phyloP scores from a whole-genome alignment of 352 stramenopile species.

The Globisporangium nodosum region DNA sequence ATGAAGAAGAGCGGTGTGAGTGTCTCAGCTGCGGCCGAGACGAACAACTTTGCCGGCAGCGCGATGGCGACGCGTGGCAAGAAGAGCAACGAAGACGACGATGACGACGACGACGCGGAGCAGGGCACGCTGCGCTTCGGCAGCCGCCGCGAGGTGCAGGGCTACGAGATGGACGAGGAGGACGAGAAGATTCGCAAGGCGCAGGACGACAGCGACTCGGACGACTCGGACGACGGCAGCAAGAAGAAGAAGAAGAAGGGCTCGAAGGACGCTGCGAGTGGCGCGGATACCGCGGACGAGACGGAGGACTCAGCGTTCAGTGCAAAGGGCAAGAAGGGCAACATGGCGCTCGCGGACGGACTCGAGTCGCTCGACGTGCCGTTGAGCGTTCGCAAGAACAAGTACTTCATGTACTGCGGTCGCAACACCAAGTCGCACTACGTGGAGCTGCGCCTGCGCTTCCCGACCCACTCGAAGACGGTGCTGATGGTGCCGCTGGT shows the following conservation, averaged over 20 bases:
- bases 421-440: slow-evolving; percentile 76
- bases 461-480: slow-evolving; percentile 86
- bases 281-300: slow-evolving; percentile 38
- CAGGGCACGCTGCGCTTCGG: slow-evolving; percentile 85
- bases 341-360: slow-evolving; percentile 32
- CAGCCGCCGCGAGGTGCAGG: slow-evolving; percentile 70
- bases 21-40: slow-evolving; percentile 45
- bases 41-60: slow-evolving; percentile 25
- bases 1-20: slow-evolving; percentile 86
- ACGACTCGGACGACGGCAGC: slow-evolving; percentile 32
- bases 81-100: slow-evolving; percentile 55
- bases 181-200: slow-evolving; percentile 82
- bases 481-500: slow-evolving; percentile 88
- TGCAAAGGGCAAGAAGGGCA: slow-evolving; percentile 22
- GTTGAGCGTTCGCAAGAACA: slow-evolving; percentile 77
- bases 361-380: slow-evolving; percentile 76
- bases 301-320: neutral
- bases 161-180: slow-evolving; percentile 93
- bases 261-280: slow-evolving; percentile 8
- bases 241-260: slow-evolving; percentile 31
- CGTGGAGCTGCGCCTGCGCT: slow-evolving; percentile 82
- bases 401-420: slow-evolving; percentile 81
- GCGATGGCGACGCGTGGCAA: slow-evolving; percentile 24
- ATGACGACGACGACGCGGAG: slow-evolving; percentile 85
- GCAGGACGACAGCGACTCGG: slow-evolving; percentile 58